Percentiles rank a stretch among this genome's conserved stretches.
phyloP scores from a whole-genome alignment of 345 rosid genomes.

The Gossypium anomalum region DNA sequence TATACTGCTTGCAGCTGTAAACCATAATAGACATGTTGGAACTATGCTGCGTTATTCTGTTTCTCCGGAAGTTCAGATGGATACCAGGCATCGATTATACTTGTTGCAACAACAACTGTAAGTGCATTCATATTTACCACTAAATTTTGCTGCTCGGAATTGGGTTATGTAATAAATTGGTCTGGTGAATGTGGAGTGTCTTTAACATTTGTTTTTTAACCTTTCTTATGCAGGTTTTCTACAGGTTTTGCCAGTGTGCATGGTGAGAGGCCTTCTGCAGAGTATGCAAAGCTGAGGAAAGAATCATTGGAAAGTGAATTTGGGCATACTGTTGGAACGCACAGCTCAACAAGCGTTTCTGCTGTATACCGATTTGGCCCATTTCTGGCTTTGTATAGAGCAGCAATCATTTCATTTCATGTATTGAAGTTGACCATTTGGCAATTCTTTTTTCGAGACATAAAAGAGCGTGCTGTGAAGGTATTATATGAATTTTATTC shows the following conservation, averaged over 20 bases:
- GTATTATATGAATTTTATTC: slow-evolving; percentile 24
- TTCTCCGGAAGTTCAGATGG: slow-evolving; percentile 3
- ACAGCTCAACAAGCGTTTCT: slow-evolving; percentile 63
- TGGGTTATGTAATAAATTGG: background rate
- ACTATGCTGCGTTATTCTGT: slow-evolving; percentile 19
- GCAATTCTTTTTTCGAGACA: slow-evolving; percentile 65
- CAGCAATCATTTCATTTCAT: slow-evolving; percentile 75
- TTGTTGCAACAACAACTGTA: slow-evolving; percentile 38
- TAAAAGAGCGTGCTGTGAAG: slow-evolving; percentile 68
- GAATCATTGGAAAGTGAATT: slow-evolving; percentile 92
- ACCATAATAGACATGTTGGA: slow-evolving; percentile 19
- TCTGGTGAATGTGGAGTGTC: background rate
- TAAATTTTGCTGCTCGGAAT: background rate
- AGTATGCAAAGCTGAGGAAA: slow-evolving; percentile 84
- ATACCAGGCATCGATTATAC: slow-evolving; percentile 25
- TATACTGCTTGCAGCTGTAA: slow-evolving; percentile 32
- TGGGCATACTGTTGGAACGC: slow-evolving; percentile 60
- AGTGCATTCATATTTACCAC: slow-evolving; percentile 24
- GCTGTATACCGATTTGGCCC: slow-evolving; percentile 67
- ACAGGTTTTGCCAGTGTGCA: slow-evolving; percentile 65
- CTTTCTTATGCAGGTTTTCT: slow-evolving; percentile 45
- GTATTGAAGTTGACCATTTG: slow-evolving; percentile 71
- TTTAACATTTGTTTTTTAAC: background rate
- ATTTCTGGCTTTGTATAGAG: slow-evolving; percentile 83
- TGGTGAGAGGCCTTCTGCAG: slow-evolving; percentile 78